Percentiles rank a stretch among this genome's conserved stretches.
Evolutionary conservation across 2,329 filamentous ascomycete genomes (phyloP).

Genomic region (Scopulariopsis brevicaulis): DNA sequence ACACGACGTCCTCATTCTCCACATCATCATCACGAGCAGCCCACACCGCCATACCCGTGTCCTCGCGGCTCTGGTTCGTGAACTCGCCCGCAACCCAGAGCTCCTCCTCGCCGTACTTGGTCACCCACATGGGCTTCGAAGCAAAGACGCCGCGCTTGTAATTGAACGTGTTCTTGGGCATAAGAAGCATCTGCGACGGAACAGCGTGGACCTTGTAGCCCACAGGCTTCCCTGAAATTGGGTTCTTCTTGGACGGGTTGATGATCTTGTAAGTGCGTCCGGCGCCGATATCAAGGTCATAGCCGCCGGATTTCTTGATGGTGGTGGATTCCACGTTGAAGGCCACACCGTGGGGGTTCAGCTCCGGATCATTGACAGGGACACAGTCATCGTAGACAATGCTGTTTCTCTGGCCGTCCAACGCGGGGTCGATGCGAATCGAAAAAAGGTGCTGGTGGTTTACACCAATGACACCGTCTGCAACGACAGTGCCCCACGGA

Average conservation of each 20-base stretch:
- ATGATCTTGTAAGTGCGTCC: constrained; percentile 38
- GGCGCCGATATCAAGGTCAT: constrained; percentile 40
- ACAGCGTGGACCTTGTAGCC: constrained; percentile 36
- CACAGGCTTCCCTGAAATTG: constrained; percentile 33
- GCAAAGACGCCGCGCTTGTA: constrained; percentile 30
- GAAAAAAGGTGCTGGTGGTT: constrained; percentile 64
- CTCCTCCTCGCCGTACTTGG: constrained; percentile 35
- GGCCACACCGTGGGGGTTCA: constrained; percentile 51
- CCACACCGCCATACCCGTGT: constrained; percentile 30
- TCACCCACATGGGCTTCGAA: constrained; percentile 35
- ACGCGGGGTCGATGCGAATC: constrained; percentile 51
- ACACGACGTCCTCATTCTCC: constrained; percentile 14
- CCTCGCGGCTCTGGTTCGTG: constrained; percentile 34
- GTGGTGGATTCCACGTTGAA: constrained; percentile 42
- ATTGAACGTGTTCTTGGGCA: constrained; percentile 30
- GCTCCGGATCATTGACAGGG: constrained; percentile 26
- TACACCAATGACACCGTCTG: constrained; percentile 51
- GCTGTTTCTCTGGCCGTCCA: constrained; percentile 37
- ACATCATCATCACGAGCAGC: constrained; percentile 7
- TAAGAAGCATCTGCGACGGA: constrained; percentile 33
- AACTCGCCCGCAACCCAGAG: constrained; percentile 38
- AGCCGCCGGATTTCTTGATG: constrained; percentile 31
- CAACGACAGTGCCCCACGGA: constrained; percentile 50
- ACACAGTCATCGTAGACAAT: constrained; percentile 28
- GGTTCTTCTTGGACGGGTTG: constrained; percentile 31